Conservation (phyloP, 2,329 filamentous ascomycete species). For the Colletotrichum ledebouriae region DNA sequence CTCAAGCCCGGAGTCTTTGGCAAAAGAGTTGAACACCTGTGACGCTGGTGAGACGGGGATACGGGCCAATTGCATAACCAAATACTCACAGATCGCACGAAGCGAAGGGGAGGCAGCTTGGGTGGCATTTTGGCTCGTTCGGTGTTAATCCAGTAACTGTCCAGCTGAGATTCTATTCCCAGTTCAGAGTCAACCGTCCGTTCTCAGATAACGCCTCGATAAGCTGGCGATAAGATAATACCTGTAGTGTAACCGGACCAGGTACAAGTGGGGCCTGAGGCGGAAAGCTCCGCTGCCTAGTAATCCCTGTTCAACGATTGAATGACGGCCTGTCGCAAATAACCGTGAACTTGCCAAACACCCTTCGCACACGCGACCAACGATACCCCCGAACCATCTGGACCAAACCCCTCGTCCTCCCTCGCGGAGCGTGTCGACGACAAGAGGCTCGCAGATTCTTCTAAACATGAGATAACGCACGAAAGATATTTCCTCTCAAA, state of each 20-base stretch:
- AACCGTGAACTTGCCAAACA: slow-evolving; percentile 8
- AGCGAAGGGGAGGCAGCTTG: slow-evolving; percentile 43
- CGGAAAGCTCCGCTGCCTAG: slow-evolving; percentile 33
- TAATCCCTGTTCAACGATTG: slow-evolving; percentile 23
- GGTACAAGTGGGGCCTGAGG: slow-evolving; percentile 22
- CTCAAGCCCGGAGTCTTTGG: slow-evolving; percentile 87
- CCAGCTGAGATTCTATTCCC: not conserved
- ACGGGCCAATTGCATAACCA: not conserved
- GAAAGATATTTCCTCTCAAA: not conserved
- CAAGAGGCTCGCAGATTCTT: not conserved
- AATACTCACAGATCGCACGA: slow-evolving; percentile 69
- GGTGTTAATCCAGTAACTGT: not conserved
- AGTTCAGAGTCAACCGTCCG: not conserved
- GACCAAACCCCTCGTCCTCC: slow-evolving; percentile 1
- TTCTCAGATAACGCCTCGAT: not conserved
- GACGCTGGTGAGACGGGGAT: slow-evolving; percentile 2
- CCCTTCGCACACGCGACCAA: not conserved
- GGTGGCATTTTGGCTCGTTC: slow-evolving; percentile 28
- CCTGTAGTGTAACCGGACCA: not conserved
- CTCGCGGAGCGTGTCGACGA: not conserved
- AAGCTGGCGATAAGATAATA: slow-evolving; percentile 15
- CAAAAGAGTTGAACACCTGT: slow-evolving; percentile 88
- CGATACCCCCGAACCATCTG: not conserved
- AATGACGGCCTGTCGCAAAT: slow-evolving; percentile 37
- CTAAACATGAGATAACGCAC: slow-evolving; percentile 32